These are phyloP conservation scores for Diphasiastrum complanatum DNA, from an alignment of 83 land plant species.

Conservation along the genomic window DNA sequence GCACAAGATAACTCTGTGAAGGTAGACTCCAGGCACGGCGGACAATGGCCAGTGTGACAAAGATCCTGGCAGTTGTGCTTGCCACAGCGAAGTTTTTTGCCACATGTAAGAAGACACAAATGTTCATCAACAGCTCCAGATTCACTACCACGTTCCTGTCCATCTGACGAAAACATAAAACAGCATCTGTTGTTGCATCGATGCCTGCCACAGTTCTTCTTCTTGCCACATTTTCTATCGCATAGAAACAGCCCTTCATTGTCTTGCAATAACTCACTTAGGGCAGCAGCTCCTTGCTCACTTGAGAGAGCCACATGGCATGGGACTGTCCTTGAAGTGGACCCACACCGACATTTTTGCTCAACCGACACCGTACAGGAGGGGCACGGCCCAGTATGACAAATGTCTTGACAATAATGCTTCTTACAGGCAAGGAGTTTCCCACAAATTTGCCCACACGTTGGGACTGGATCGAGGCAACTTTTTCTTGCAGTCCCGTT, in stretches of 20 bases:
- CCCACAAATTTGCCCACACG: conserved; percentile 50
- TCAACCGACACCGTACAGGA: conserved; percentile 53
- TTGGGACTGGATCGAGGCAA: conserved; percentile 68
- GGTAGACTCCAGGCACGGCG: conserved; percentile 85
- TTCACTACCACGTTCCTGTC: conserved; percentile 3
- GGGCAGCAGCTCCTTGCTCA: no score
- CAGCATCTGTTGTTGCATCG: conserved; percentile 85
- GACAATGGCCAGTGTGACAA: conserved; percentile 95
- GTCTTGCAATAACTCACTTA: no score
- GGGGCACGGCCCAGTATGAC: conserved; percentile 70
- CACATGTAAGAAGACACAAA: conserved; percentile 68
- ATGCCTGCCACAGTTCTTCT: conserved; percentile 94
- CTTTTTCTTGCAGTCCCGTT: conserved; percentile 31
- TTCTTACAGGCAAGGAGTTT: conserved; percentile 53
- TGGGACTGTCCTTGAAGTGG: conserved; percentile 55
- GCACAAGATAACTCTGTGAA: conserved; percentile 91
- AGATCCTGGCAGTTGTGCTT: conserved; percentile 70
- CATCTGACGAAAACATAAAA: conserved; percentile 30
- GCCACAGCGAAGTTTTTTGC: conserved; percentile 83
- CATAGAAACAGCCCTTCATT: conserved; percentile 48
- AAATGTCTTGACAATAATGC: conserved; percentile 50
- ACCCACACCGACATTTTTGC: conserved; percentile 81
- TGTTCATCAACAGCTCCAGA: conserved; percentile 61
- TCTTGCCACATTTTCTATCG: conserved; percentile 73
- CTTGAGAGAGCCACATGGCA: conserved; percentile 32